phyloP scores from a whole-genome alignment of 352 stramenopile genomes.

The Thalassiosira mediterranea region DNA sequence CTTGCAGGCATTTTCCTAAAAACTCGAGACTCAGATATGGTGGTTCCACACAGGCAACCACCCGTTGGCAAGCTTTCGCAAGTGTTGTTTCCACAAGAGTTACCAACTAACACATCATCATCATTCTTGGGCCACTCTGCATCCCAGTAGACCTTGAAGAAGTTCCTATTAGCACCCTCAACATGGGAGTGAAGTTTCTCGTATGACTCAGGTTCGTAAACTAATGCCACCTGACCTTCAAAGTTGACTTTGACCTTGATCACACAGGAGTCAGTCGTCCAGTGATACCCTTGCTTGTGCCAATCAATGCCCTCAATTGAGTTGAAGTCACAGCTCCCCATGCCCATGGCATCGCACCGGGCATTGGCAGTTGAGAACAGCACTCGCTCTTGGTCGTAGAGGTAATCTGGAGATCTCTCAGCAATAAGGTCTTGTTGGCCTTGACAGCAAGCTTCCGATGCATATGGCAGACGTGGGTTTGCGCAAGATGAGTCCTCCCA shows the following conservation, averaged over 20 bases:
- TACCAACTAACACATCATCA: conserved; percentile 41
- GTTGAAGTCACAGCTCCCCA: conserved; percentile 57
- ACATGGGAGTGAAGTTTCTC: conserved; percentile 53
- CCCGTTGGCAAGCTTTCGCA: conserved; percentile 48
- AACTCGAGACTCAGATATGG: conserved; percentile 39
- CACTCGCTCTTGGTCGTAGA: conserved; percentile 60
- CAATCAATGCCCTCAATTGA: conserved; percentile 44
- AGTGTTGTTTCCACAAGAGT: conserved; percentile 42
- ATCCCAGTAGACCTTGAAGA: conserved; percentile 67
- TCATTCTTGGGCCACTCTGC: conserved; percentile 51
- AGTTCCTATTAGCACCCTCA: conserved; percentile 55
- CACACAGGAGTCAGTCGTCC: conserved; percentile 43
- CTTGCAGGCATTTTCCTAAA: conserved; percentile 57
- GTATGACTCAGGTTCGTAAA: conserved; percentile 58
- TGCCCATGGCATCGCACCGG: conserved; percentile 39
- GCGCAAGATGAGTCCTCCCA: conserved; percentile 52
- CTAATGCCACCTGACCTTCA: conserved; percentile 56
- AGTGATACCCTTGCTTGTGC: conserved; percentile 41
- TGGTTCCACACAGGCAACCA: conserved; percentile 55
- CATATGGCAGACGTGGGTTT: conserved; percentile 58
- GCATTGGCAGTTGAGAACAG: conserved; percentile 36
- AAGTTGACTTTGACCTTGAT: conserved; percentile 65
- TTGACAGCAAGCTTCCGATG: conserved; percentile 55
- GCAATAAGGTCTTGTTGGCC: conserved; percentile 31
- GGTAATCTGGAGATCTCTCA: conserved; percentile 40